These are phyloP conservation scores for Fusarium floridanum DNA, from an alignment of 2,329 filamentous ascomycete genomes.

Conservation along the genomic window DNA sequence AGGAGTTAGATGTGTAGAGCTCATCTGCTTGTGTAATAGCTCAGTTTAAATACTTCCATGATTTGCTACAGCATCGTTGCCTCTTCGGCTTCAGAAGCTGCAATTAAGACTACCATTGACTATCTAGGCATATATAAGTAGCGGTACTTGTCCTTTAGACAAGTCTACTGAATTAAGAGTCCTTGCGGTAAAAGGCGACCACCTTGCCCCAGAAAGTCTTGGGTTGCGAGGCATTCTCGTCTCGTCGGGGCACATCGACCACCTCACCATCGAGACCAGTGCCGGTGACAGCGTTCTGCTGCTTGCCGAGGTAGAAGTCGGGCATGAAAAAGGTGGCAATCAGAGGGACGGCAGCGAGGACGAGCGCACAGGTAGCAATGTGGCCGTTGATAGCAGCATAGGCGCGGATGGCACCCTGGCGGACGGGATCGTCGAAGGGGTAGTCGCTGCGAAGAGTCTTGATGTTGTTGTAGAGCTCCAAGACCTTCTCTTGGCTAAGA, in stretches of 20 bases:
- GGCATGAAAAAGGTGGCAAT: slow-evolving; percentile 57
- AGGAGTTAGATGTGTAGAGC: neutral
- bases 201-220: slow-evolving; percentile 17
- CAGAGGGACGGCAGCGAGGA: slow-evolving; percentile 49
- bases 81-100: neutral
- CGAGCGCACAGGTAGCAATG: slow-evolving; percentile 50
- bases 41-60: neutral
- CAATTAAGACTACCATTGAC: neutral
- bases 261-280: slow-evolving; percentile 49
- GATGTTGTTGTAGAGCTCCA: slow-evolving; percentile 52
- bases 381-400: slow-evolving; percentile 52
- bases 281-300: slow-evolving; percentile 52
- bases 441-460: slow-evolving; percentile 50
- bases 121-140: neutral
- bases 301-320: slow-evolving; percentile 54
- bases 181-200: slow-evolving; percentile 23
- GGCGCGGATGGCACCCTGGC: slow-evolving; percentile 54
- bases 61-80: neutral
- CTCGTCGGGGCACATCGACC: slow-evolving; percentile 39
- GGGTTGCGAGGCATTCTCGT: neutral
- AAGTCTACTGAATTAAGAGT: neutral
- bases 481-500: slow-evolving; percentile 40
- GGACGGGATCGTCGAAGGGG: slow-evolving; percentile 49
- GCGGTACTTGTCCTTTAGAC: neutral
- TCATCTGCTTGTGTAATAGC: neutral